Conservation (phyloP, 179 eudicot species). For the Heliamphora pulchella region DNA sequence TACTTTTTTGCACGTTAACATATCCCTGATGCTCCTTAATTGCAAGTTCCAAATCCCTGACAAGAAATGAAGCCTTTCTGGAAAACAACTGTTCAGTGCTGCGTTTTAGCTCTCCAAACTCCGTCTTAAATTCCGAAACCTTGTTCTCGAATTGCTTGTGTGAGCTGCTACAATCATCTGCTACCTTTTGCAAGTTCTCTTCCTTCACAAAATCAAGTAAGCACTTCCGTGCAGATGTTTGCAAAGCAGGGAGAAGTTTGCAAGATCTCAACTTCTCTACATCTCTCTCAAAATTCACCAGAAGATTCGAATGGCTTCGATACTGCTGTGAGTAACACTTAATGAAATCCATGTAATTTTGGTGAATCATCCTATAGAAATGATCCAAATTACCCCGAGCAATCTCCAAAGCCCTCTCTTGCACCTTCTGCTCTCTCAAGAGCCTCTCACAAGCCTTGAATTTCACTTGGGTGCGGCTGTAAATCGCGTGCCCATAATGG, state of each 20-base stretch:
- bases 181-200: conserved; percentile 63
- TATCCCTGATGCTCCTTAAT: conserved; percentile 53
- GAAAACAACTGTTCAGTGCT: conserved; percentile 74
- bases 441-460: conserved; percentile 56
- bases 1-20: conserved; percentile 65
- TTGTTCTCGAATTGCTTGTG: conserved; percentile 83
- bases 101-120: conserved; percentile 68
- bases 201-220: conserved; percentile 90
- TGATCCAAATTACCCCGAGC: conserved; percentile 76
- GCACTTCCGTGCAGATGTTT: conserved; percentile 58
- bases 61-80: conserved; percentile 53
- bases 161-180: conserved; percentile 60
- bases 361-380: conserved; percentile 62
- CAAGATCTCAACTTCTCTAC: conserved; percentile 65
- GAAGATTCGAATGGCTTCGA: conserved; percentile 57
- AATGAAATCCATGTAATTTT: conserved; percentile 66
- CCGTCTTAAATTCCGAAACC: conserved; percentile 81
- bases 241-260: conserved; percentile 62
- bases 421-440: conserved; percentile 77
- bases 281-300: conserved; percentile 62
- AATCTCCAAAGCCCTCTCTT: conserved; percentile 87
- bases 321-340: conserved; percentile 73
- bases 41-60: conserved; percentile 56
- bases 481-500: conserved; percentile 69
- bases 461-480: conserved; percentile 43